These are phyloP conservation scores for Flaveria linearis DNA, from an alignment of 129 eudicot species.

Conservation along the genomic window DNA sequence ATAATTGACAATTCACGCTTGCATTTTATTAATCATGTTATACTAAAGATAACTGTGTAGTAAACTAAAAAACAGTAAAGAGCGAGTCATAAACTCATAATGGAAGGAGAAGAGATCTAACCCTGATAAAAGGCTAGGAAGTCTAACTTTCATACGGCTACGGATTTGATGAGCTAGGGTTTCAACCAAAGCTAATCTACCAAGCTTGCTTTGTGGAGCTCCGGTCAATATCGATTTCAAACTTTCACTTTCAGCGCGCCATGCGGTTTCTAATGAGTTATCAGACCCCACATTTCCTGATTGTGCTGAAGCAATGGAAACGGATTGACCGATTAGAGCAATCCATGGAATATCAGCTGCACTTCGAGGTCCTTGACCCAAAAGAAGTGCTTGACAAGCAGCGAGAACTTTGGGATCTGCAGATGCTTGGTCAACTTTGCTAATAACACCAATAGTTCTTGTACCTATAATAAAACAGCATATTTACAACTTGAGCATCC, in stretches of 20 bases:
- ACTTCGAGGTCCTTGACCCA: slow-evolving; percentile 95
- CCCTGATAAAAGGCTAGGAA: slow-evolving; percentile 97
- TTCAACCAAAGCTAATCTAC: slow-evolving; percentile 94
- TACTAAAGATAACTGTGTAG: background rate
- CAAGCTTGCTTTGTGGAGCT: slow-evolving; percentile 95
- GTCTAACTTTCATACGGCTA: slow-evolving; percentile 86
- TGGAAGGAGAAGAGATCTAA: slow-evolving; percentile 33
- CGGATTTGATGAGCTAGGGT: slow-evolving; percentile 90
- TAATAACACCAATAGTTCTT: slow-evolving; percentile 90
- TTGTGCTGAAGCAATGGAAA: slow-evolving; percentile 88
- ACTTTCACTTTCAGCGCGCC: slow-evolving; percentile 98
- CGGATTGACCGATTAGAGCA: slow-evolving; percentile 95
- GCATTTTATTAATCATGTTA: background rate
- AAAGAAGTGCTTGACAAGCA: slow-evolving; percentile 91
- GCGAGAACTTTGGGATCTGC: slow-evolving; percentile 93
- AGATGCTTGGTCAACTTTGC: slow-evolving; percentile 96
- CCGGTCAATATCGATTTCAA: slow-evolving; percentile 87
- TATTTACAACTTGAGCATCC: background rate
- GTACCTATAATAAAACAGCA: slow-evolving; percentile 52
- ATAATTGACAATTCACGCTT: background rate
- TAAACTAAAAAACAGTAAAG: background rate
- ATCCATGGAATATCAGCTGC: slow-evolving; percentile 96
- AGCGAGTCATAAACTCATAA: background rate
- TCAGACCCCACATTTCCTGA: slow-evolving; percentile 87
- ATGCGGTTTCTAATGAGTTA: slow-evolving; percentile 91